Percentiles rank a stretch among this genome's conserved stretches.
phyloP scores from a whole-genome alignment of 2,329 filamentous ascomycete genomes.

The Aspergillus puulaauensis region DNA sequence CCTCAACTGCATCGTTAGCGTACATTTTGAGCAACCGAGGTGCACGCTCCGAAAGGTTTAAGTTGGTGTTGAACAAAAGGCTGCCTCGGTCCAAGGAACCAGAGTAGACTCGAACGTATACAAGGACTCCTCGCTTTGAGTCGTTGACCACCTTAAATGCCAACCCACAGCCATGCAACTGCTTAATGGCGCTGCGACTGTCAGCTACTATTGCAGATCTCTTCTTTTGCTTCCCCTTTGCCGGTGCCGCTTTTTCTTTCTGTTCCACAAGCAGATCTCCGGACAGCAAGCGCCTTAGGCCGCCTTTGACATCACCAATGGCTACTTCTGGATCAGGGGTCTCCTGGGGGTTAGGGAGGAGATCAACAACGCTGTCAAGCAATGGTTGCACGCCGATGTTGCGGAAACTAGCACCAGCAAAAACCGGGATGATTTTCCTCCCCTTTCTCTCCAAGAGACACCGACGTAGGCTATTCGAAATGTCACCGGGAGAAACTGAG shows the following conservation, averaged over 20 bases:
- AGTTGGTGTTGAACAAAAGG: slow-evolving; percentile 81
- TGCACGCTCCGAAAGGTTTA: slow-evolving; percentile 74
- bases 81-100: slow-evolving; percentile 74
- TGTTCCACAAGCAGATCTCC: slow-evolving; percentile 45
- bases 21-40: slow-evolving; percentile 86
- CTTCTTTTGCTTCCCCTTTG: slow-evolving; percentile 46
- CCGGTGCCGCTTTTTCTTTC: slow-evolving; percentile 27
- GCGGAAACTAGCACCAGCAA: slow-evolving; percentile 87
- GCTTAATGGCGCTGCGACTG: slow-evolving; percentile 47
- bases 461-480: slow-evolving; percentile 72
- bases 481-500: slow-evolving; percentile 62
- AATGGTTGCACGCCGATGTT: slow-evolving; percentile 94
- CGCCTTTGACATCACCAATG: slow-evolving; percentile 58
- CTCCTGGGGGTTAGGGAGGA: slow-evolving; percentile 80
- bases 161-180: slow-evolving; percentile 67
- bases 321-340: slow-evolving; percentile 76
- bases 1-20: slow-evolving; percentile 80
- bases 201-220: slow-evolving; percentile 48
- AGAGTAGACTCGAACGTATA: slow-evolving; percentile 90
- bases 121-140: slow-evolving; percentile 77
- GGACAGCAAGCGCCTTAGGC: slow-evolving; percentile 50
- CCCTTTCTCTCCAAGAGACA: slow-evolving; percentile 62
- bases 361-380: slow-evolving; percentile 82
- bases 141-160: slow-evolving; percentile 96
- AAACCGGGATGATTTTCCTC: slow-evolving; percentile 77